These are phyloP conservation scores for Epichloe baconii DNA, from an alignment of 2,329 filamentous ascomycete genomes.

Conservation along the genomic window DNA sequence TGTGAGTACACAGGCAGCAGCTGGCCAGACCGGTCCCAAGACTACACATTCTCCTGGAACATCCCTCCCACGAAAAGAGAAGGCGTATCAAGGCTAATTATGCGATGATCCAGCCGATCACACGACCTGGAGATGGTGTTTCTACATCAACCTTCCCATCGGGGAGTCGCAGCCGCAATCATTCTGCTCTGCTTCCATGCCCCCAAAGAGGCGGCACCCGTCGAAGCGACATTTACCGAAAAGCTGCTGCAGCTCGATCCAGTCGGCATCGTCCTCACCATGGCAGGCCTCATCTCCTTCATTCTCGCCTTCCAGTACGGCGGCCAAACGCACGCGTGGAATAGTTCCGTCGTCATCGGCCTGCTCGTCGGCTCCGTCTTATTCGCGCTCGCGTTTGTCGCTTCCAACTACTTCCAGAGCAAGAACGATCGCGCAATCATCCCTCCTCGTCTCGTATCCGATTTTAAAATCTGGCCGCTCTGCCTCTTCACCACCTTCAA, in stretches of 20 bases:
- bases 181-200: conserved; percentile 20
- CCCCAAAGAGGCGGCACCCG: conserved; percentile 8
- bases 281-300: conserved; percentile 29
- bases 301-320: conserved; percentile 38
- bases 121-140: conserved; percentile 17
- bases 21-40: background rate
- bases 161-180: conserved; percentile 10
- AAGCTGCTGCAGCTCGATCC: conserved; percentile 14
- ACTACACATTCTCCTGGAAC: background rate
- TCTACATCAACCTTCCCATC: conserved; percentile 19
- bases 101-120: conserved; percentile 8
- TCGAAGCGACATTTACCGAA: background rate
- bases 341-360: conserved; percentile 11
- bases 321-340: conserved; percentile 21
- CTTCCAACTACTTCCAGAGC: conserved; percentile 24
- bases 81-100: background rate
- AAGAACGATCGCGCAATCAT: conserved; percentile 21
- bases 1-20: background rate
- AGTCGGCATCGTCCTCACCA: conserved; percentile 17
- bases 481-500: conserved; percentile 25
- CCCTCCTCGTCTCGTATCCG: conserved; percentile 23
- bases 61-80: background rate
- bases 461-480: conserved; percentile 25
- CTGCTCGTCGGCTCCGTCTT: conserved; percentile 20
- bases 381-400: conserved; percentile 22